A percentile compares a stretch with the other conserved stretches of the same genome.
Evolutionary conservation across 2,329 filamentous ascomycete species (phyloP).

Genomic region (Pyrenochaeta sp.): DNA sequence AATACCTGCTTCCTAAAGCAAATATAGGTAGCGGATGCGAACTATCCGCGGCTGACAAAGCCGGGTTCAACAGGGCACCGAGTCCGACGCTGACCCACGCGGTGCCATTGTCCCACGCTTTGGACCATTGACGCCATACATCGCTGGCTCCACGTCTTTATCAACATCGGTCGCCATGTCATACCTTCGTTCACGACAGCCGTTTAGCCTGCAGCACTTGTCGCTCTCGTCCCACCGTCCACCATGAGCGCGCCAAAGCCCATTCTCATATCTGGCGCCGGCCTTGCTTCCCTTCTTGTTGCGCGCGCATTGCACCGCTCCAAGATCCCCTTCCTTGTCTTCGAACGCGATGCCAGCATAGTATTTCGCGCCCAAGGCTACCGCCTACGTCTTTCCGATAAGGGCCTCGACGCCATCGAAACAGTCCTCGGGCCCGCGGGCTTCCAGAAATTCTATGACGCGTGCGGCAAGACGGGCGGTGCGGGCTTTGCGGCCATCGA

Average conservation of each 20-base stretch:
- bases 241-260: slow-evolving; percentile 44
- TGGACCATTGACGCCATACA: neutral
- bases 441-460: slow-evolving; percentile 66
- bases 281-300: slow-evolving; percentile 43
- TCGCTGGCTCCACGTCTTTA: neutral
- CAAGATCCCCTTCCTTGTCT: slow-evolving; percentile 45
- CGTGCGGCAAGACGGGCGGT: slow-evolving; percentile 68
- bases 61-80: too few relatives aligned
- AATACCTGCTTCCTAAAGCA: too few relatives aligned
- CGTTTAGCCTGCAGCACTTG: neutral
- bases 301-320: slow-evolving; percentile 39
- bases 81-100: neutral
- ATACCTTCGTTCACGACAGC: neutral
- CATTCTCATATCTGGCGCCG: slow-evolving; percentile 51
- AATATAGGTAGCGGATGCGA: too few relatives aligned
- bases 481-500: slow-evolving; percentile 61
- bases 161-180: neutral
- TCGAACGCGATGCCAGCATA: slow-evolving; percentile 56
- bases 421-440: slow-evolving; percentile 60
- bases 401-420: slow-evolving; percentile 69
- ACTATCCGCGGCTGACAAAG: too few relatives aligned
- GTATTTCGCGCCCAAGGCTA: slow-evolving; percentile 70
- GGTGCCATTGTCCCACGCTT: neutral
- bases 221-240: neutral
- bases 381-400: slow-evolving; percentile 64